A percentile compares a stretch with the other conserved stretches of the same genome.
These are phyloP conservation scores for Pyrrhoderma lamaoense DNA, from an alignment of 1,284 basidiomycete species.

Conservation along the genomic window DNA sequence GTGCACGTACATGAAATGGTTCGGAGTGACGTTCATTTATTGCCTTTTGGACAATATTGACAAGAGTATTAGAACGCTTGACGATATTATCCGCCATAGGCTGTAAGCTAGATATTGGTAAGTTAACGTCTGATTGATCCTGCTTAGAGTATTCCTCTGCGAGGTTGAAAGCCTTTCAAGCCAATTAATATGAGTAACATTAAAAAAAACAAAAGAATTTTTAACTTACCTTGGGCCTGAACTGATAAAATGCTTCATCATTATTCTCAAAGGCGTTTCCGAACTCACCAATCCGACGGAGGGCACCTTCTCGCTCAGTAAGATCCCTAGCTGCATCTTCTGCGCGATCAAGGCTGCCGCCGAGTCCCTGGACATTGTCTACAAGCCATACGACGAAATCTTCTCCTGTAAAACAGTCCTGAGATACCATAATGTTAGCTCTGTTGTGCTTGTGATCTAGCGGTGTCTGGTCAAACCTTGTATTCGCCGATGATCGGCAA, in stretches of 20 bases:
- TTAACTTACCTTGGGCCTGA: slow-evolving; percentile 71
- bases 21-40: slow-evolving; percentile 44
- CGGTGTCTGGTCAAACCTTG: no score
- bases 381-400: slow-evolving; percentile 74
- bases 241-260: slow-evolving; percentile 74
- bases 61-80: slow-evolving; percentile 60
- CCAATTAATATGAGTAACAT: not conserved
- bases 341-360: slow-evolving; percentile 66
- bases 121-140: slow-evolving; percentile 25
- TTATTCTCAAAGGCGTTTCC: slow-evolving; percentile 71
- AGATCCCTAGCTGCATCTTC: slow-evolving; percentile 75
- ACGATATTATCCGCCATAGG: slow-evolving; percentile 51
- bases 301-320: slow-evolving; percentile 64
- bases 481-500: slow-evolving; percentile 86
- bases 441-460: no score
- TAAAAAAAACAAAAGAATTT: slow-evolving; percentile 35
- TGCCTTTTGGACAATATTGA: slow-evolving; percentile 68
- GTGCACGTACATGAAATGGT: slow-evolving; percentile 60
- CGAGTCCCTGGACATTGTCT: slow-evolving; percentile 61
- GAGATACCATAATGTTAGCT: not conserved
- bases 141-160: slow-evolving; percentile 32
- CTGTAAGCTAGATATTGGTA: slow-evolving; percentile 33
- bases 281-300: slow-evolving; percentile 73
- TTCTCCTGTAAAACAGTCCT: slow-evolving; percentile 74
- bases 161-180: slow-evolving; percentile 72